Conservation (phyloP, 2,329 filamentous ascomycete species). For the Claviceps digitariae region DNA sequence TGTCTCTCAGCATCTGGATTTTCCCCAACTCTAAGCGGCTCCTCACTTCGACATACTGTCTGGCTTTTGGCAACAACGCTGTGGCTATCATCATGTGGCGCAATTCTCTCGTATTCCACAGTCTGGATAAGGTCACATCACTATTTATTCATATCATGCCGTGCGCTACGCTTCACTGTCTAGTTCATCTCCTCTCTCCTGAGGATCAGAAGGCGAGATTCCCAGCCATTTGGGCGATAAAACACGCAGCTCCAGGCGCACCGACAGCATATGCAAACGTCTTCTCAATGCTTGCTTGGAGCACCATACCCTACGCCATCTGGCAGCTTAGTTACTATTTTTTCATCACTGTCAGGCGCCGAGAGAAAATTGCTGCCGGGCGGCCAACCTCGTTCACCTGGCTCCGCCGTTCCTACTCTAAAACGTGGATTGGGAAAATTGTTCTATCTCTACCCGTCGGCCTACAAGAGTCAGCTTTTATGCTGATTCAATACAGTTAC, state of each 20-base stretch:
- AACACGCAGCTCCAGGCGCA: slow-evolving; percentile 51
- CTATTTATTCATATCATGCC: slow-evolving; percentile 99
- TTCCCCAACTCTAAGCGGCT: slow-evolving; percentile 84
- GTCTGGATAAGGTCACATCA: slow-evolving; percentile 93
- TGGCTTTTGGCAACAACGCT: slow-evolving; percentile 93
- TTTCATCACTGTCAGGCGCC: slow-evolving; percentile 86
- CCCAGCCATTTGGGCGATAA: slow-evolving; percentile 76
- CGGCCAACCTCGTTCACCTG: slow-evolving; percentile 95
- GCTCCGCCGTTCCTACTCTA: slow-evolving; percentile 83
- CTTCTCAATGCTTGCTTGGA: slow-evolving; percentile 82
- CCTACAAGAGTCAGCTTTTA: slow-evolving; percentile 82
- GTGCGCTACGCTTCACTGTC: slow-evolving; percentile 79
- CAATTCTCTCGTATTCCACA: slow-evolving; percentile 96
- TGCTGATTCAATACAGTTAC: slow-evolving; percentile 89
- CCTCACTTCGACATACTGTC: slow-evolving; percentile 82
- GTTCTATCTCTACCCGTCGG: slow-evolving; percentile 63
- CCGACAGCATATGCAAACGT: slow-evolving; percentile 67
- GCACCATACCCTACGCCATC: slow-evolving; percentile 77
- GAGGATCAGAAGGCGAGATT: slow-evolving; percentile 57
- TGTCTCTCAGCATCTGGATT: slow-evolving; percentile 72
- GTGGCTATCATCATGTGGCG: slow-evolving; percentile 98
- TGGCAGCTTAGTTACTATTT: slow-evolving; percentile 94
- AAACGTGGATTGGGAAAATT: slow-evolving; percentile 74
- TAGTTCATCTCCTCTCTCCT: slow-evolving; percentile 67
- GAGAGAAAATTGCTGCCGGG: slow-evolving; percentile 89